Evolutionary conservation across 2,329 filamentous ascomycete genomes (phyloP).

Genomic region (Aureobasidium sp.): DNA sequence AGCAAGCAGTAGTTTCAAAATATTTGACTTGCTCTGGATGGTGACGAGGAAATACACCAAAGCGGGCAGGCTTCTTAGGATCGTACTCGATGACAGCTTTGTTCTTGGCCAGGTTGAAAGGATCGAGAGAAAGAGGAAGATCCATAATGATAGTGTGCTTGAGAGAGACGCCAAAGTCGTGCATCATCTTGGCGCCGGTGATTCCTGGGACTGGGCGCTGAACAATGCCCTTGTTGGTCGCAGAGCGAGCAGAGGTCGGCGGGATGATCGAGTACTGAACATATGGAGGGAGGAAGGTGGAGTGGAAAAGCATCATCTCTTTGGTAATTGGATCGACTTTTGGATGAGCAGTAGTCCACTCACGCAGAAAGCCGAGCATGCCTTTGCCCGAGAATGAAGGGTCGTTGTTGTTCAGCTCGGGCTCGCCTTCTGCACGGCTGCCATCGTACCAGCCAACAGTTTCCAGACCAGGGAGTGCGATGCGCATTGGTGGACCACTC

Average conservation of each 20-base stretch:
- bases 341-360: slow-evolving; percentile 65
- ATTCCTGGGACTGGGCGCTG: slow-evolving; percentile 54
- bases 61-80: slow-evolving; percentile 48
- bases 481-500: slow-evolving; percentile 60
- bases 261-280: slow-evolving; percentile 58
- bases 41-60: slow-evolving; percentile 59
- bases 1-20: slow-evolving; percentile 60
- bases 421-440: slow-evolving; percentile 45
- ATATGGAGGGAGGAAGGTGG: slow-evolving; percentile 56
- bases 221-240: slow-evolving; percentile 30
- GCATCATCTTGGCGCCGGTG: slow-evolving; percentile 62
- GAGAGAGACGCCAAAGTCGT: slow-evolving; percentile 62
- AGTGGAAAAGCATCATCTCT: slow-evolving; percentile 61
- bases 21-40: slow-evolving; percentile 51
- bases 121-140: slow-evolving; percentile 57
- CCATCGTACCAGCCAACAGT: slow-evolving; percentile 67
- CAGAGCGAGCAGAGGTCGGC: slow-evolving; percentile 4
- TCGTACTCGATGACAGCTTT: slow-evolving; percentile 54
- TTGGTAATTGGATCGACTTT: slow-evolving; percentile 56
- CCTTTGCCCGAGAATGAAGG: slow-evolving; percentile 47
- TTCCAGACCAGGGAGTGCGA: slow-evolving; percentile 55
- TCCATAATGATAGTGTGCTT: slow-evolving; percentile 60
- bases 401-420: slow-evolving; percentile 24
- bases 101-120: slow-evolving; percentile 50
- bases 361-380: slow-evolving; percentile 53